Evolutionary conservation across 2,329 filamentous ascomycete genomes (phyloP), one percentile per base, ranked within the genome.

Genomic region (Fusarium solani-melongenae): DNA sequence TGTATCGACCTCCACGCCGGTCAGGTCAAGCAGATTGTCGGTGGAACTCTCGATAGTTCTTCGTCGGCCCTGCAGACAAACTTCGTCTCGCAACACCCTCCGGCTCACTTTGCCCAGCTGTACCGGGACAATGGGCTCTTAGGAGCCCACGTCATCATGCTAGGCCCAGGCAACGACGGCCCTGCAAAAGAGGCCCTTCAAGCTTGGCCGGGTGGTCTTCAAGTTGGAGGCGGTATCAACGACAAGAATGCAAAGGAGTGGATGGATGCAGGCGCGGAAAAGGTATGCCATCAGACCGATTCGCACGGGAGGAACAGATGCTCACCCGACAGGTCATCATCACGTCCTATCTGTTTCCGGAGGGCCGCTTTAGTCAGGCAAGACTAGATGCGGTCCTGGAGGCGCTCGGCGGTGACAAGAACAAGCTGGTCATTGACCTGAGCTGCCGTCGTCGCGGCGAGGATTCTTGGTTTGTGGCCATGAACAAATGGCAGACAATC

Each of bases 1-100:
- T 99, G 96, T 81, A 98, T 99, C 83, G 96, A 99, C 84, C 90
- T 99, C 62, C 96, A 99, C 83, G 92, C 95, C n/a, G 96, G 96
- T 15, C 92, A 96, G 81, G 96, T 99, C 68, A 99, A 99, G 86
- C 96, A 99, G 83, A 99, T 99, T 77, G 95, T 99, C 44, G 96
- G 96, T 76, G 96, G 96, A 68, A 98, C 96, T 2, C 89, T 99
- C 71, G 92, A 93, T 84, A 89, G 89, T 80, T 82, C 88, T 10
- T 89, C 89, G 2, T 82, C 87, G 8, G 87, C 89, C 65, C 88
- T 98, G 65, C 93, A 94, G 84, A 98, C 96, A 56, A 99, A 99
- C 84, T 95, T 94, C 85, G 92, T 98, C 70, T 98, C 96, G 11
- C 89, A 92, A 57, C 91, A 96, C 70, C 93, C 95, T 11, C 91